These are phyloP conservation scores for Carex myosuroides DNA, from an alignment of 176 grass and related monocot genomes.

Conservation along the genomic window DNA sequence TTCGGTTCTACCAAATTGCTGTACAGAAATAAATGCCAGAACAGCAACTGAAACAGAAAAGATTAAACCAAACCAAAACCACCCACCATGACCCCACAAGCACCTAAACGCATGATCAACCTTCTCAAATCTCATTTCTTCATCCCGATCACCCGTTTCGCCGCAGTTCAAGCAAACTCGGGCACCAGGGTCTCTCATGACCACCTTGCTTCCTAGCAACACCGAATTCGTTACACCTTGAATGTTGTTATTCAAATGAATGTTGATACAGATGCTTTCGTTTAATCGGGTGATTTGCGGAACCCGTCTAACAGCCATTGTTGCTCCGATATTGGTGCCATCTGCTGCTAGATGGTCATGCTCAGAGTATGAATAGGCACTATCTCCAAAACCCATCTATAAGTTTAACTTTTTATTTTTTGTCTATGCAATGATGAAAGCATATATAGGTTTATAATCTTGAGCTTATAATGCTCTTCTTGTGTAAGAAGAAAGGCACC, in stretches of 20 bases:
- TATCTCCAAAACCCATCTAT: conserved; percentile 19
- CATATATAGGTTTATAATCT: neutral
- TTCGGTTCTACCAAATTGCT: conserved; percentile 3
- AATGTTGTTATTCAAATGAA: conserved; percentile 71
- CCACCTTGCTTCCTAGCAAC: conserved; percentile 66
- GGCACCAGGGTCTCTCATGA: conserved; percentile 40
- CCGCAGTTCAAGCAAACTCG: conserved; percentile 3
- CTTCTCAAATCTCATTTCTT: neutral
- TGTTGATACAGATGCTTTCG: conserved; percentile 35
- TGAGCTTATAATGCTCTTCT: neutral
- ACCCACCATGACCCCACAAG: neutral
- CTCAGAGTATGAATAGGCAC: conserved; percentile 25
- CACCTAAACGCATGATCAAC: neutral
- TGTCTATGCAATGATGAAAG: neutral
- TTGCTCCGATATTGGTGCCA: conserved; percentile 27
- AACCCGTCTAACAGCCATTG: conserved; percentile 10
- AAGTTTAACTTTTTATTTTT: neutral
- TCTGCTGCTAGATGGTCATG: conserved; percentile 14
- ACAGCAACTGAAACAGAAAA: conserved; percentile 2
- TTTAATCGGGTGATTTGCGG: neutral
- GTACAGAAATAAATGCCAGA: neutral
- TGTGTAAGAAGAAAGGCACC: conserved; percentile 4
- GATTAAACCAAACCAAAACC: neutral
- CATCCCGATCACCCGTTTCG: neutral
- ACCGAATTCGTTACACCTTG: conserved; percentile 88